These are phyloP conservation scores for Nemania sp. DNA, from an alignment of 2,329 filamentous ascomycete genomes.

Conservation along the genomic window DNA sequence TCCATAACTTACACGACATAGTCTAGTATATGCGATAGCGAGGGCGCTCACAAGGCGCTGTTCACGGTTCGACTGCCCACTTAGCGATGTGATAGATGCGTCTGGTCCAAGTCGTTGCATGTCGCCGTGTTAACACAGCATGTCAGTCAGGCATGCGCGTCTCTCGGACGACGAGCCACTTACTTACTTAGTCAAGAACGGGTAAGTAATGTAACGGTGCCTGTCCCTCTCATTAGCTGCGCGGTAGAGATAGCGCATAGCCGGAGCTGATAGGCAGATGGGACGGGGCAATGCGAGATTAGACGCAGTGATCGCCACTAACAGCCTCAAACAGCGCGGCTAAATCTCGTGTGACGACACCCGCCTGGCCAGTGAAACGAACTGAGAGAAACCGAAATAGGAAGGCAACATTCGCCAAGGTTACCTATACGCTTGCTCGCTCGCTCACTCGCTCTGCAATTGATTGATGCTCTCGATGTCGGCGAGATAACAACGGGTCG, in stretches of 20 bases:
- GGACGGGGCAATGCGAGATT: neutral
- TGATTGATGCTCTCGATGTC: neutral
- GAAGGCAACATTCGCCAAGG: neutral
- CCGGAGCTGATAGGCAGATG: constrained; percentile 3
- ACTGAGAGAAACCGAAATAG: neutral
- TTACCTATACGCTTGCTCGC: neutral
- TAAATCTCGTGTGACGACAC: neutral
- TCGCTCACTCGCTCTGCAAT: too few species aligned
- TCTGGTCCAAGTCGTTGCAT: too few species aligned
- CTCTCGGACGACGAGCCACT: too few species aligned
- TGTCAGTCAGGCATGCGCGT: too few species aligned
- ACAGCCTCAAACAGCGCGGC: constrained; percentile 3
- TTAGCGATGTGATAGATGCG: too few species aligned
- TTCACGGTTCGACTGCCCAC: too few species aligned
- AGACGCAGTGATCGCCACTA: constrained; percentile 16
- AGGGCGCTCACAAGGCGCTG: too few species aligned
- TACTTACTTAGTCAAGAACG: neutral
- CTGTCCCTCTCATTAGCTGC: neutral
- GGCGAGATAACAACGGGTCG: neutral
- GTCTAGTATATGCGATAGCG: too few species aligned
- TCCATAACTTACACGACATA: too few species aligned
- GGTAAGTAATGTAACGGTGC: neutral
- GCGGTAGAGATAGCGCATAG: neutral
- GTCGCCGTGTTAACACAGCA: too few species aligned
- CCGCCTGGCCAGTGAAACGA: neutral